A percentile compares a stretch with the other conserved stretches of the same genome.
Evolutionary conservation across 352 stramenopile species (phyloP).

Genomic region (Pythium diclinum): DNA sequence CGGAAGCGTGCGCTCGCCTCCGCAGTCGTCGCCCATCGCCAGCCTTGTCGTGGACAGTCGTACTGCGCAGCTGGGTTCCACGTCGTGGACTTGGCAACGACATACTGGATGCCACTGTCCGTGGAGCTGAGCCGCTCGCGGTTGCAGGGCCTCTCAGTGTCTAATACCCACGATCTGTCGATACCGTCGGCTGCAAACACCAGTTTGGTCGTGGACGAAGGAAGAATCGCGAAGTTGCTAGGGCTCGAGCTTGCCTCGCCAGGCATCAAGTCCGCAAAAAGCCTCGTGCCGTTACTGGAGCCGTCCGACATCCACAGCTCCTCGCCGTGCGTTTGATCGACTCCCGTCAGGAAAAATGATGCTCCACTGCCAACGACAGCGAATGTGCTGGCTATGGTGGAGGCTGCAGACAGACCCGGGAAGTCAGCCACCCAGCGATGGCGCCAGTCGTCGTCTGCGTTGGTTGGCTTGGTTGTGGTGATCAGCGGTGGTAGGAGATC

Average conservation of each 20-base stretch:
- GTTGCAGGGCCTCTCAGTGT: slow-evolving; percentile 38
- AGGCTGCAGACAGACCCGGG: not conserved
- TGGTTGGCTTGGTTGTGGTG: slow-evolving; percentile 13
- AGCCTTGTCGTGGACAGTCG: slow-evolving; percentile 71
- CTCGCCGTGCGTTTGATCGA: slow-evolving; percentile 36
- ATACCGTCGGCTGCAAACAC: slow-evolving; percentile 72
- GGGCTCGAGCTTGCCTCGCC: slow-evolving; percentile 39
- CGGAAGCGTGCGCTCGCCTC: slow-evolving; percentile 32
- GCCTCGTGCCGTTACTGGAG: slow-evolving; percentile 31
- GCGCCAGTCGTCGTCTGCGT: slow-evolving; percentile 24
- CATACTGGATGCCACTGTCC: slow-evolving; percentile 44
- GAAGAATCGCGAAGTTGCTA: slow-evolving; percentile 39
- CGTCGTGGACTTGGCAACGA: slow-evolving; percentile 41
- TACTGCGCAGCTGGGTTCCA: slow-evolving; percentile 49
- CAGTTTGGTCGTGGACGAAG: slow-evolving; percentile 27
- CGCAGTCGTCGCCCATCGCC: slow-evolving; percentile 55
- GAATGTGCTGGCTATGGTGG: not conserved
- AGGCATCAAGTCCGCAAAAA: slow-evolving; percentile 63
- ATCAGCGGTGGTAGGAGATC: slow-evolving; percentile 21
- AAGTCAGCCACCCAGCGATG: slow-evolving; percentile 29
- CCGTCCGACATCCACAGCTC: slow-evolving; percentile 75
- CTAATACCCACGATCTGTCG: slow-evolving; percentile 46
- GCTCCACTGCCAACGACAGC: slow-evolving; percentile 11
- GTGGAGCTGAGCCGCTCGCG: slow-evolving; percentile 40
- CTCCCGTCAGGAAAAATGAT: slow-evolving; percentile 48